Percentiles rank a stretch among this genome's conserved stretches.
Evolutionary conservation across 257 asterid species (phyloP).

Genomic region (Nicotiana undulata): DNA sequence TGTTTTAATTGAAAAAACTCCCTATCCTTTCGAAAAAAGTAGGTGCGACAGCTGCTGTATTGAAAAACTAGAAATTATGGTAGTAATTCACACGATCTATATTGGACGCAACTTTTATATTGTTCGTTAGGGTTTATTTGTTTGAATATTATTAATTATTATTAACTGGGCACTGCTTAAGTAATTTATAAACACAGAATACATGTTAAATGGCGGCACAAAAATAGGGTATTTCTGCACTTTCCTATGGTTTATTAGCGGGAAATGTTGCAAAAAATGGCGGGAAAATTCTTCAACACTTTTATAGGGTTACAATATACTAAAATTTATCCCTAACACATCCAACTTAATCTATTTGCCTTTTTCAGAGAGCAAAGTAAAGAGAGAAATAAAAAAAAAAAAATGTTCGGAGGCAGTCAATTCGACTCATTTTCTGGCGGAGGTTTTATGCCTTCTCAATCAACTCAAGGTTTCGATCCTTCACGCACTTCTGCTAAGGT

Average conservation of each 20-base stretch:
- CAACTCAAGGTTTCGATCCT: slow-evolving; percentile 25
- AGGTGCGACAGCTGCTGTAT: no score
- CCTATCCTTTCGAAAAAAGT: no score
- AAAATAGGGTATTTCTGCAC: neutral
- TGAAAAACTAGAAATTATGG: no score
- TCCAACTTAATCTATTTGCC: neutral
- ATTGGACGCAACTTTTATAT: no score
- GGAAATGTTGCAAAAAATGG: slow-evolving; percentile 20
- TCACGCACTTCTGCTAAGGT: slow-evolving; percentile 64
- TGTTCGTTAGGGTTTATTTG: no score
- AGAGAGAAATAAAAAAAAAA: no score
- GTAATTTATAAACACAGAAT: no score
- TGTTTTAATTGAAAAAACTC: no score
- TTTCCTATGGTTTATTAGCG: slow-evolving; percentile 7
- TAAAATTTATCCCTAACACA: neutral
- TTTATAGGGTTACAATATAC: slow-evolving; percentile 2
- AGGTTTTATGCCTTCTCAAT: slow-evolving; percentile 42
- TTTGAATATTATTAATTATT: no score
- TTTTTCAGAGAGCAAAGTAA: neutral
- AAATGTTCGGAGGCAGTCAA: slow-evolving; percentile 64
- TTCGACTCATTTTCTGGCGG: slow-evolving; percentile 30
- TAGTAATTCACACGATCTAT: no score
- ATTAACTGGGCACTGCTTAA: no score
- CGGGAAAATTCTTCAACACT: slow-evolving; percentile 12
- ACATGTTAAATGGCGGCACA: no score